Base-by-base conservation (phyloP, 768 basidiomycete genomes). In the Pisolithus sp. region DNA sequence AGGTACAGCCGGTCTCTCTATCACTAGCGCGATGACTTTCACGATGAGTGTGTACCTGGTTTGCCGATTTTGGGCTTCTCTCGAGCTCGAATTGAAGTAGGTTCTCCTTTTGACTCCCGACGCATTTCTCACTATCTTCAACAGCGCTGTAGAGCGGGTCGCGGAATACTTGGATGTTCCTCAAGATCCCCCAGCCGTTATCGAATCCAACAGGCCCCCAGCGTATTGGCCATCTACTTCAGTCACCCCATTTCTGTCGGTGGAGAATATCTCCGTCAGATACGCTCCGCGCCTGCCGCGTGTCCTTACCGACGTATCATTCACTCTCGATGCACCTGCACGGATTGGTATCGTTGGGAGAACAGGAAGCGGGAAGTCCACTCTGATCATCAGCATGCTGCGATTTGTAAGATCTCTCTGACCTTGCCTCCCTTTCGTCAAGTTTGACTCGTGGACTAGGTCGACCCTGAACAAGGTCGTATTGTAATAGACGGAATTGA, bases 221-320 rank as follows among this genome's bases (percentile, higher is more conserved):
- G 93, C 93, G 0, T 93, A 93, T 61, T 96, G 93, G 93, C 93
- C 93, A 0, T 91, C 91, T 0, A 82, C 76, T 52, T 73, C 83
- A 17, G 77, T 75, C 46, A 71, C 77, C 7, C 73, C 74, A 4
- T 71, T 94, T 23, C 60, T 96, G 28, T 67, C 69, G 1, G 87
- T 89, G 0, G 83, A 93, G 57, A 78, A 93, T 55, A 71, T 95
- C 24, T 81, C 80, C 17, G 72, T 94, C 64, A 89, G 83, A 66
- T 94, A 94, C 65, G 81, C 89, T 0, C 85, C 89, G 0, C 90
- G 93, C 48, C 75, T 94, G 10, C 91, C 92, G 0, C 72, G 86
- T 0, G 90, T 93, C 0, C 71, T 94, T 31, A 85, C 85, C 52
- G 76, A 78, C 34, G 73, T 92, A 4, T 88, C 87, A 1, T 93